Evolutionary conservation across 2,329 filamentous ascomycete genomes (phyloP), one percentile per base, ranked within the genome.

Genomic region (Colletotrichum sp.): DNA sequence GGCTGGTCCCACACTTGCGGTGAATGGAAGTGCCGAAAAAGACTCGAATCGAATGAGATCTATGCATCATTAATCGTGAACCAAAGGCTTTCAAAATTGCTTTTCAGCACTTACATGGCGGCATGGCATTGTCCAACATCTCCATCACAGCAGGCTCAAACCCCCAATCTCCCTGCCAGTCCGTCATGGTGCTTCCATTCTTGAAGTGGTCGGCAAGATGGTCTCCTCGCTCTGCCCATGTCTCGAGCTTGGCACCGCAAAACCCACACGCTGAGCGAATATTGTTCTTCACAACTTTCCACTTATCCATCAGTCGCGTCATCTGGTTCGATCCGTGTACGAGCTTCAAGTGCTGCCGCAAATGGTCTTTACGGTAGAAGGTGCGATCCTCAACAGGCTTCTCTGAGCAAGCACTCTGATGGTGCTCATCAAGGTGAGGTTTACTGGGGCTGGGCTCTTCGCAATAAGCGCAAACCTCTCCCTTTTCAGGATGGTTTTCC

Each of bases 321-420:
- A 76, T 83, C 71, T 72, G 86, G 80, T 89, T 89, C 1, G 78
- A 78, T 39, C 83, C 80, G 44, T 88, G 87, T 0, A 88, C 84
- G 2, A 87, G 80, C 18, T 85, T 85, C 15, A 88, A 75, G 44
- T 88, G 87, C 57, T 88, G 87, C 2, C 84, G 80, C 3, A 88
- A 77, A 71, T 88, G 87, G 32, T 88, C 87, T 69, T 88, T 88
- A 7, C 87, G 79, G 34, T 85, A 86, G 65, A 88, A 88, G 0
- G 83, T 84, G 3, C 87, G 85, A 26, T 91, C 89, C 57, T 82
- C 81, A 0, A 84, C 68, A 0, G 82, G 80, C 10, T 90, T 88
- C 26, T 91, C 88, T n/a, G 88, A 86, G 78, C 91, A 93, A 7
- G 86, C 77, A 4, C 81, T 79, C 66, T 85, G 83, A n/a, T 86